These are phyloP conservation scores for Vigna angularis DNA, from an alignment of 306 rosid genomes.

Conservation along the genomic window DNA sequence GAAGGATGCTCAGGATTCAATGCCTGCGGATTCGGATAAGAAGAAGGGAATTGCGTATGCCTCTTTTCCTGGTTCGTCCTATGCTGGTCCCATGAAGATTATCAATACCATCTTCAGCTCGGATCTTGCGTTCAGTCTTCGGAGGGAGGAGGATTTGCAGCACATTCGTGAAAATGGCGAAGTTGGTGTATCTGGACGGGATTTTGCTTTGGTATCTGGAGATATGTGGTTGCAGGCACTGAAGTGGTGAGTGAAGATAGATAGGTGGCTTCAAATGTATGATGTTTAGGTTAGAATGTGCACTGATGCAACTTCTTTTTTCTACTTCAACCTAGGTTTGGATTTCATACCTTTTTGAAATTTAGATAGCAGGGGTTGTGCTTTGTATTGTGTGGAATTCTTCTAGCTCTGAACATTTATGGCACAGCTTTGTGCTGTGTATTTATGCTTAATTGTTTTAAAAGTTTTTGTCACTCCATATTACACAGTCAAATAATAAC, in stretches of 20 bases:
- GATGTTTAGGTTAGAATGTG: slow-evolving; percentile 38
- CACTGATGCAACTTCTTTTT: not conserved
- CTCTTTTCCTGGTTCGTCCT: slow-evolving; percentile 66
- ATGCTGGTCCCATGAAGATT: slow-evolving; percentile 86
- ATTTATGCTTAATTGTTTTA: slow-evolving; percentile 1
- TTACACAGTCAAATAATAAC: slow-evolving; percentile 26
- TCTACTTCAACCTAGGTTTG: slow-evolving; percentile 39
- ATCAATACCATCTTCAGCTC: slow-evolving; percentile 86
- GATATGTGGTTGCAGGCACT: slow-evolving; percentile 99
- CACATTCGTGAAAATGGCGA: slow-evolving; percentile 68
- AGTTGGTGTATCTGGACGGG: slow-evolving; percentile 86
- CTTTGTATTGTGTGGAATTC: slow-evolving; percentile 34
- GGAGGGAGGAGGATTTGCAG: slow-evolving; percentile 73
- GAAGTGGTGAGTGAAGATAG: slow-evolving; percentile 69
- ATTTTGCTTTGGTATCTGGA: slow-evolving; percentile 91
- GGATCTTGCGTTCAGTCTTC: slow-evolving; percentile 80
- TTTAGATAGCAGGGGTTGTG: slow-evolving; percentile 28
- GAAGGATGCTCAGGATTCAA: slow-evolving; percentile 87
- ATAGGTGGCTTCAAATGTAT: not conserved
- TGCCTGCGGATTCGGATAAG: slow-evolving; percentile 62
- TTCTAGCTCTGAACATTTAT: slow-evolving; percentile 14
- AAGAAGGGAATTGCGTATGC: slow-evolving; percentile 68
- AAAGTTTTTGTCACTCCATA: not conserved
- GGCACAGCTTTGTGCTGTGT: slow-evolving; percentile 21
- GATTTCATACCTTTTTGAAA: slow-evolving; percentile 34